Evolutionary conservation across 768 basidiomycete species (phyloP).

Genomic region (Amanita subjunquillea): DNA sequence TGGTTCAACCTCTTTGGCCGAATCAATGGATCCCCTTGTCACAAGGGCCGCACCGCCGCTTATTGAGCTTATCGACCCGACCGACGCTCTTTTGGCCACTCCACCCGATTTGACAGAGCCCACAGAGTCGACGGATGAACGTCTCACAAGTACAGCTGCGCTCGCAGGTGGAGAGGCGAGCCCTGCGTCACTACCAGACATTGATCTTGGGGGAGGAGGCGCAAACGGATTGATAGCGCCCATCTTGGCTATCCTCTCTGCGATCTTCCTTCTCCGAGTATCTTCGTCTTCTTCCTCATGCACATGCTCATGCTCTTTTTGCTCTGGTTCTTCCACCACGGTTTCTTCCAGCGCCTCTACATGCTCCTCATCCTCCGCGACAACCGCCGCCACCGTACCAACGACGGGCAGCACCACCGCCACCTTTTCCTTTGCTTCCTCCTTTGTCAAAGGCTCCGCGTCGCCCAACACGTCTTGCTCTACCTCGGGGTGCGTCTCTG

Average conservation of each 20-base stretch:
- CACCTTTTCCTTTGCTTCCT: conserved; percentile 5
- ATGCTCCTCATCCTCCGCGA: background rate
- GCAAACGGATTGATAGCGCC: conserved; percentile 56
- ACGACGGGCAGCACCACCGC: background rate
- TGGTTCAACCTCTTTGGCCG: background rate
- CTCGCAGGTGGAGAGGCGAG: background rate
- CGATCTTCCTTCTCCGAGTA: conserved; percentile 43
- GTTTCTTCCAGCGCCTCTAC: background rate
- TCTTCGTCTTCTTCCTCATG: conserved; percentile 44
- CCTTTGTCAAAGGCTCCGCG: conserved; percentile 11
- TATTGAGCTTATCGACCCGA: background rate
- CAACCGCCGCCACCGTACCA: conserved; percentile 9
- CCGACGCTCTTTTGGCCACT: background rate
- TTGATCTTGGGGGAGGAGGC: conserved; percentile 13
- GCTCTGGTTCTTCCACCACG: conserved; percentile 3
- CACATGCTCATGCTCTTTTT: conserved; percentile 14
- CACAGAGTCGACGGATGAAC: conserved; percentile 3
- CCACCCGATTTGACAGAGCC: background rate
- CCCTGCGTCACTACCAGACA: background rate
- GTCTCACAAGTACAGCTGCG: background rate
- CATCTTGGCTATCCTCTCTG: conserved; percentile 55
- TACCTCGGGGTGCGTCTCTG: background rate
- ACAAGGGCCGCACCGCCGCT: background rate
- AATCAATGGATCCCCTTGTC: background rate
- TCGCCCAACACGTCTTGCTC: background rate